phyloP scores from a whole-genome alignment of 495 filamentous ascomycete species.

The Lentithecium fluviatile region DNA sequence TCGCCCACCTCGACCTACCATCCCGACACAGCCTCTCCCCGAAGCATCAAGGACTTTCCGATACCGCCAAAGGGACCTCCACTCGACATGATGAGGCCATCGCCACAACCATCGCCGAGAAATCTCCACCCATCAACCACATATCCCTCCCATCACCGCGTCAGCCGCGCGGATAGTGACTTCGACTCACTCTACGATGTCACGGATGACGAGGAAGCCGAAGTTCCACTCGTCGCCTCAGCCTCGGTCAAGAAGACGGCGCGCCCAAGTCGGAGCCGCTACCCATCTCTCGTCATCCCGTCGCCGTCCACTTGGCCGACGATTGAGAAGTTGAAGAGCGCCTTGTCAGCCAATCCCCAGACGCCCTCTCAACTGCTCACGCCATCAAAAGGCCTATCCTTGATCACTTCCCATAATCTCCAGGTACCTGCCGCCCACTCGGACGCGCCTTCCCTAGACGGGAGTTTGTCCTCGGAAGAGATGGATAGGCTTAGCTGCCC shows the following conservation, averaged over 20 bases:
- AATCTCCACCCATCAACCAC: constrained; percentile 51
- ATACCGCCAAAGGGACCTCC: constrained; percentile 21
- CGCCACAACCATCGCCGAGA: constrained; percentile 45
- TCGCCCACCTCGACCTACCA: constrained; percentile 31
- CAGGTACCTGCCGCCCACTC: constrained; percentile 63
- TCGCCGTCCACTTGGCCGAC: constrained; percentile 58
- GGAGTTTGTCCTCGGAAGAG: constrained; percentile 81
- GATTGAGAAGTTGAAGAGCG: constrained; percentile 51
- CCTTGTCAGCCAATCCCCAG: constrained; percentile 65
- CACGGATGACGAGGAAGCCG: constrained; percentile 65
- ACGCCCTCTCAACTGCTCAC: constrained; percentile 74
- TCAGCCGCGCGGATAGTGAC: constrained; percentile 58
- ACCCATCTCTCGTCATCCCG: constrained; percentile 74
- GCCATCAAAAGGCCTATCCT: constrained; percentile 70
- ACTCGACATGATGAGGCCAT: constrained; percentile 20
- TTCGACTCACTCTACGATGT: constrained; percentile 88
- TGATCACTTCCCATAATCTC: constrained; percentile 57
- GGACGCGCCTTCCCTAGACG: constrained; percentile 83
- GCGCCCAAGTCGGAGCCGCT: constrained; percentile 44
- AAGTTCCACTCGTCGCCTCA: constrained; percentile 43
- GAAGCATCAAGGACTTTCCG: constrained; percentile 29
- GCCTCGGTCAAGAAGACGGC: constrained; percentile 49
- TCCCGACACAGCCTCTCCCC: constrained; percentile 24
- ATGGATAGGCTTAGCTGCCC: constrained; percentile 75
- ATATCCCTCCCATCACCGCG: constrained; percentile 46